These are phyloP conservation scores for Mycothermus thermophilus DNA, from an alignment of 495 filamentous ascomycete species.

Conservation along the genomic window DNA sequence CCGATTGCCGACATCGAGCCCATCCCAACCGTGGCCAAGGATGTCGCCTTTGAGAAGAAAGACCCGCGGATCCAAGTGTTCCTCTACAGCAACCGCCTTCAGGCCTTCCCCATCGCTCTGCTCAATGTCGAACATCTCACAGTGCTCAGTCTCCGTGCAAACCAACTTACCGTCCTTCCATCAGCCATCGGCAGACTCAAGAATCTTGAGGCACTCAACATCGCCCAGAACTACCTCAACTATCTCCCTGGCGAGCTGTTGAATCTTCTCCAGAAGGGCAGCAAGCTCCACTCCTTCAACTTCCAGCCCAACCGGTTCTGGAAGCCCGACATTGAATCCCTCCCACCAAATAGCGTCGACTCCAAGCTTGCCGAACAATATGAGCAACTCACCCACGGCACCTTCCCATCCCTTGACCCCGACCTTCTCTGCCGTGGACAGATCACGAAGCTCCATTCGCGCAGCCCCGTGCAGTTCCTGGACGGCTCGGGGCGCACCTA, in stretches of 20 bases:
- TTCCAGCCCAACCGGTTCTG: slow-evolving; percentile 38
- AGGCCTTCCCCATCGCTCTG: slow-evolving; percentile 34
- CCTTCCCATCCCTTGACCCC: not conserved
- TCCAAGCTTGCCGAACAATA: slow-evolving; percentile 1
- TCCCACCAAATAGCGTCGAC: not conserved
- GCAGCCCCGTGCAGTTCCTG: slow-evolving; percentile 16
- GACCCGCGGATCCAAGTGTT: slow-evolving; percentile 48
- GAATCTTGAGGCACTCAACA: slow-evolving; percentile 51
- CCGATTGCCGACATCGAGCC: slow-evolving; percentile 47
- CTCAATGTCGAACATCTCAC: slow-evolving; percentile 44
- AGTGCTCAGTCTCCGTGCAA: slow-evolving; percentile 59
- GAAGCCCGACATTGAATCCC: slow-evolving; percentile 12
- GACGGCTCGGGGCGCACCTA: slow-evolving; percentile 1
- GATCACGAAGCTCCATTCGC: slow-evolving; percentile 8
- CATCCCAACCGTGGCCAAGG: slow-evolving; percentile 27
- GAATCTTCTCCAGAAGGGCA: slow-evolving; percentile 34
- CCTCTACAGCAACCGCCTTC: slow-evolving; percentile 47
- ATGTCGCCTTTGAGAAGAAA: slow-evolving; percentile 24
- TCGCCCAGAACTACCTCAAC: slow-evolving; percentile 54
- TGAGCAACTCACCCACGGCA: slow-evolving; percentile 5
- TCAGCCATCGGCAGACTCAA: slow-evolving; percentile 47
- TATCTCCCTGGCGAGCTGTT: slow-evolving; percentile 61
- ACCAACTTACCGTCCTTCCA: slow-evolving; percentile 51
- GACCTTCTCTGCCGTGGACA: slow-evolving; percentile 4
- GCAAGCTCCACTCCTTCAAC: slow-evolving; percentile 22